Evolutionary conservation across 805 yeast species (phyloP).

Genomic region (Torulaspora gathmanii): DNA sequence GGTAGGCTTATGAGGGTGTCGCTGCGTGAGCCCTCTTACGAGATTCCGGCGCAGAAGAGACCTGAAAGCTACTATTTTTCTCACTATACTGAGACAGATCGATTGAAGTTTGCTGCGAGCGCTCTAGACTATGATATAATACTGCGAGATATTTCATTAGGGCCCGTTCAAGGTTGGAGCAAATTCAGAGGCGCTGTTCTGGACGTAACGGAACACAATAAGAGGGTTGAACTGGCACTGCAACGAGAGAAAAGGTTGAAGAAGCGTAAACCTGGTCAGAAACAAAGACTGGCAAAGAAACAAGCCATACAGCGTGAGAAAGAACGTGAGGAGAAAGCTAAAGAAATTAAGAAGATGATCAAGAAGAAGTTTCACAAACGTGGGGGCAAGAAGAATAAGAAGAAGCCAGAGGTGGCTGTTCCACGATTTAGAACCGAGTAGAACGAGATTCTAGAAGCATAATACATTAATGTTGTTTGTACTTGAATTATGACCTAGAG

Average conservation of each 20-base stretch:
- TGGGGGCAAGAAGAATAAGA: constrained; percentile 37
- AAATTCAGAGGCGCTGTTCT: constrained; percentile 17
- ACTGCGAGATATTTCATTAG: constrained; percentile 11
- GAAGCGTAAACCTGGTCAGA: constrained; percentile 32
- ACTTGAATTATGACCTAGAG: constrained; percentile 1
- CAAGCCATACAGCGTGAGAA: constrained; percentile 21
- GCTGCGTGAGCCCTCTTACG: constrained; percentile 23
- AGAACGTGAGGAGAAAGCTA: constrained; percentile 24
- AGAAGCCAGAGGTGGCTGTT: constrained; percentile 19
- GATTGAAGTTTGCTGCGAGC: constrained; percentile 13
- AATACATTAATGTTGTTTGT: no score
- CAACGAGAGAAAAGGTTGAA: constrained; percentile 14
- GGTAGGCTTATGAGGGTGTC: constrained; percentile 27
- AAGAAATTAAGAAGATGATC: constrained; percentile 25
- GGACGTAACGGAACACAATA: constrained; percentile 19
- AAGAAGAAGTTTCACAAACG: constrained; percentile 36
- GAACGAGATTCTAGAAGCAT: background rate
- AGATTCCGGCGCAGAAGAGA: constrained; percentile 19
- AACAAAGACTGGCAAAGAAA: constrained; percentile 31
- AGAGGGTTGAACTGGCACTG: constrained; percentile 12
- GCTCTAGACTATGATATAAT: constrained; percentile 23
- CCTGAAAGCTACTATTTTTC: constrained; percentile 27
- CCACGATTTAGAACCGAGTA: constrained; percentile 19
- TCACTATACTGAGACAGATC: constrained; percentile 13
- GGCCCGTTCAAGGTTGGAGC: constrained; percentile 12